These are phyloP conservation scores for Citeromyces nyonsensis DNA, from an alignment of 805 yeast species.

Conservation along the genomic window DNA sequence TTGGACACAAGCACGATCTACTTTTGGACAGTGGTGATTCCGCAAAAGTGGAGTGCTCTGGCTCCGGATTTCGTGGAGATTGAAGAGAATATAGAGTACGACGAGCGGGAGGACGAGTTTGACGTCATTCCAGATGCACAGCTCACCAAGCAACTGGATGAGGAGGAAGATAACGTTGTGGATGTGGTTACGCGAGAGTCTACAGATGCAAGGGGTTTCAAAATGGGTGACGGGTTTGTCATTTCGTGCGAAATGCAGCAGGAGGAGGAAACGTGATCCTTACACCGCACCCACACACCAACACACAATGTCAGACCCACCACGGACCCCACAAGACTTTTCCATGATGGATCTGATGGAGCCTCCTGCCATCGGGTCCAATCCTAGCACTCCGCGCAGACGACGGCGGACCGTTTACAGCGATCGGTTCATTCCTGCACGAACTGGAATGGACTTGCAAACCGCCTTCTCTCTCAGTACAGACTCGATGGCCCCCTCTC, in stretches of 20 bases:
- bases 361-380: too few relatives aligned
- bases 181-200: constrained; percentile 54
- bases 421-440: constrained; percentile 78
- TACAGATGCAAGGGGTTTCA: constrained; percentile 62
- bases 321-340: too few relatives aligned
- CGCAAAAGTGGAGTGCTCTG: constrained; percentile 91
- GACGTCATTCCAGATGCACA: constrained; percentile 63
- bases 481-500: constrained; percentile 10
- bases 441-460: constrained; percentile 77
- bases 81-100: constrained; percentile 80
- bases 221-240: constrained; percentile 35
- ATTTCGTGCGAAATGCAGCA: constrained; percentile 30
- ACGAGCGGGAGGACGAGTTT: constrained; percentile 84
- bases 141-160: constrained; percentile 41
- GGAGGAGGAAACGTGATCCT: too few relatives aligned
- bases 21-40: constrained; percentile 67
- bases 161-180: constrained; percentile 42
- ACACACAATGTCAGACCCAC: too few relatives aligned
- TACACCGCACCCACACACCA: too few relatives aligned
- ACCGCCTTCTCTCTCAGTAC: constrained; percentile 52
- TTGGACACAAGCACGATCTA: constrained; percentile 73
- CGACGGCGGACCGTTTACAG: constrained; percentile 32
- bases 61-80: constrained; percentile 95
- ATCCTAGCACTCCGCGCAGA: too few relatives aligned
- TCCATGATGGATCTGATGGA: too few relatives aligned